phyloP scores from a whole-genome alignment of 495 filamentous ascomycete species.

The Rhypophila decipiens region DNA sequence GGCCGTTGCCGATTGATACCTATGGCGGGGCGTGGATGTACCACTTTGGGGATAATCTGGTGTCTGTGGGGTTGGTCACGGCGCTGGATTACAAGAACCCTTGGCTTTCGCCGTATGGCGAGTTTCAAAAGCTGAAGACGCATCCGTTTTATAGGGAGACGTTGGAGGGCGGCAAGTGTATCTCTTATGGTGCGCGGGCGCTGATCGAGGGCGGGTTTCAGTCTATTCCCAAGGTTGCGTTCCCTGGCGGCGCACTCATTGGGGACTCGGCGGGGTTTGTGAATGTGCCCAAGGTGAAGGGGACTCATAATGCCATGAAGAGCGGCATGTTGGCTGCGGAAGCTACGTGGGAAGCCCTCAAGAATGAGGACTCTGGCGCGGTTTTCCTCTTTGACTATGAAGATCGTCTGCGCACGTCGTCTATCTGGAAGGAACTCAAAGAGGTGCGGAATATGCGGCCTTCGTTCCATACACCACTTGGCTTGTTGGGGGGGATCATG shows the following conservation, averaged over 20 bases:
- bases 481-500: conserved; percentile 78
- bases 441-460: conserved; percentile 97
- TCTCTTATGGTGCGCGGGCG: conserved; percentile 91
- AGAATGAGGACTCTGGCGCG: conserved; percentile 48
- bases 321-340: conserved; percentile 96
- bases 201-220: conserved; percentile 96
- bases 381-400: conserved; percentile 96
- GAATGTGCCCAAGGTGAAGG: conserved; percentile 98
- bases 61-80: conserved; percentile 87
- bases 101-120: conserved; percentile 89
- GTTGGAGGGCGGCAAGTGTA: conserved; percentile 91
- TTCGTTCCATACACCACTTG: conserved; percentile 79
- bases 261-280: conserved; percentile 95
- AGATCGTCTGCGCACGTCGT: conserved; percentile 74
- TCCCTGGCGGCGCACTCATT: conserved; percentile 92
- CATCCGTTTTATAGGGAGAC: conserved; percentile 80
- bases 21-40: conserved; percentile 99
- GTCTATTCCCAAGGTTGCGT: conserved; percentile 92
- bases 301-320: conserved; percentile 96
- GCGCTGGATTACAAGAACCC: conserved; percentile 96
- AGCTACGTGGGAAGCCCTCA: conserved; percentile 71
- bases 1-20: conserved; percentile 79
- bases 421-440: conserved; percentile 90
- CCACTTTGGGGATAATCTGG: conserved; percentile 96
- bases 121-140: conserved; percentile 99